Conservation (phyloP, 768 basidiomycete genomes). For the Gloeopeniophorella convolvens region DNA sequence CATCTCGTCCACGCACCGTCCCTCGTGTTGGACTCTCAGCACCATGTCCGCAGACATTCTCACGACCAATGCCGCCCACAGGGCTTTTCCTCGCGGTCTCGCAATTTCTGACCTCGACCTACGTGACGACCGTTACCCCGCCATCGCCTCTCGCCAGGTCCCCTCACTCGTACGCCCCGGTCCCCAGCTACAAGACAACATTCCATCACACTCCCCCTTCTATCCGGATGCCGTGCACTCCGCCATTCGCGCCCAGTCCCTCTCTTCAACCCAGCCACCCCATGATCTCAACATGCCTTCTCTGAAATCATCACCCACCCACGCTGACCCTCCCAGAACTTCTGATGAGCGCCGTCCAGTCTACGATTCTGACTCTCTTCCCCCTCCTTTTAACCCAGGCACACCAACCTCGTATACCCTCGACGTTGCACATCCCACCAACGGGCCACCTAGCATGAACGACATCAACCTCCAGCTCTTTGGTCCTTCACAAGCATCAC, state of each 20-base stretch:
- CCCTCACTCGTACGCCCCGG: slow-evolving; percentile 1
- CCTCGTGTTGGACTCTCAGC: background rate
- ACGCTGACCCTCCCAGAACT: background rate
- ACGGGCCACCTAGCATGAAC: slow-evolving; percentile 2
- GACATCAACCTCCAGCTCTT: slow-evolving; percentile 8
- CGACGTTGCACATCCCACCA: slow-evolving; percentile 7
- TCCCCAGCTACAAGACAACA: background rate
- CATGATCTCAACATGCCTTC: background rate
- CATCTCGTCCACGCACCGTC: background rate
- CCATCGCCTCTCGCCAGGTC: slow-evolving; percentile 24
- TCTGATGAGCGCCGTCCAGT: slow-evolving; percentile 4
- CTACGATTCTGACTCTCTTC: background rate
- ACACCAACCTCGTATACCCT: background rate
- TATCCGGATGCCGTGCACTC: slow-evolving; percentile 14
- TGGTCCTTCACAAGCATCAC: slow-evolving; percentile 16
- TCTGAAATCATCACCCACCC: background rate
- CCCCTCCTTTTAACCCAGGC: background rate
- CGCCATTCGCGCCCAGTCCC: slow-evolving; percentile 8
- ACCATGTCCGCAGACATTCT: slow-evolving; percentile 27
- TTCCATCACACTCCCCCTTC: slow-evolving; percentile 3
- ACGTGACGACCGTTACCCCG: slow-evolving; percentile 55
- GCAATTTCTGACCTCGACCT: slow-evolving; percentile 54
- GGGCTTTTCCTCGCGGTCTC: slow-evolving; percentile 46
- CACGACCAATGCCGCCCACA: slow-evolving; percentile 30
- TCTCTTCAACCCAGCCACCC: background rate